Evolutionary conservation across 1,284 basidiomycete genomes (phyloP).

Genomic region (Ganoderma resinaceum): DNA sequence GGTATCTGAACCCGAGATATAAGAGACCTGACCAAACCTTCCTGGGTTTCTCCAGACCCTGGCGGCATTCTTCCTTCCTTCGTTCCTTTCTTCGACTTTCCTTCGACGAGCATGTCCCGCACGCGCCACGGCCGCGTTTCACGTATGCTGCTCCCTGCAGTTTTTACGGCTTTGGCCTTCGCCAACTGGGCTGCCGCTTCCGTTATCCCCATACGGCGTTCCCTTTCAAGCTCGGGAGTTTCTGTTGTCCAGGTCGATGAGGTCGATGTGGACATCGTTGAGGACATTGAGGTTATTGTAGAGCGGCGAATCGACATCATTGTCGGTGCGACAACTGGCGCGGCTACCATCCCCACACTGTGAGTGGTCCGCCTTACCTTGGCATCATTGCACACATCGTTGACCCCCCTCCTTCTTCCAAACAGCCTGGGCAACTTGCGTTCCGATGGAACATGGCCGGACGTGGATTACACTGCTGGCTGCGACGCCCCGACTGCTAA

Average conservation of each 20-base stretch:
- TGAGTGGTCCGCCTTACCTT: slow-evolving; percentile 15
- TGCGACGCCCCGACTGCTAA: slow-evolving; percentile 65
- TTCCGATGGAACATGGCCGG: slow-evolving; percentile 60
- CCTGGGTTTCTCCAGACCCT: slow-evolving; percentile 10
- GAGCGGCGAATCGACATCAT: slow-evolving; percentile 39
- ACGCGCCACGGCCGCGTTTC: slow-evolving; percentile 10
- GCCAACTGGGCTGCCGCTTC: slow-evolving; percentile 13
- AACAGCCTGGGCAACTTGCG: slow-evolving; percentile 51
- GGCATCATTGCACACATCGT: not conserved
- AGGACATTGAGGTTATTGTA: slow-evolving; percentile 38
- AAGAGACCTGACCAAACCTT: slow-evolving; percentile 13
- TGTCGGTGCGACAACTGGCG: slow-evolving; percentile 34
- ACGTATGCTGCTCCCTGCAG: slow-evolving; percentile 13
- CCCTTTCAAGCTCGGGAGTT: not conserved
- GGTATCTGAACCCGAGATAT: slow-evolving; percentile 15
- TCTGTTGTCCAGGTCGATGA: not conserved
- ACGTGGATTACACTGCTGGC: slow-evolving; percentile 62
- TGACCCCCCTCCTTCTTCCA: no score
- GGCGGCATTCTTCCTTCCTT: slow-evolving; percentile 8
- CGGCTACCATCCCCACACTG: slow-evolving; percentile 37
- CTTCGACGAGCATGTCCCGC: slow-evolving; percentile 14
- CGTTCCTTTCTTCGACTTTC: not conserved
- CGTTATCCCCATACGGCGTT: slow-evolving; percentile 13
- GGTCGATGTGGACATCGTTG: not conserved
- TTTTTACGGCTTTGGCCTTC: slow-evolving; percentile 20